Evolutionary conservation across 2,329 filamentous ascomycete species (phyloP).

Genomic region (Fusarium siculi): DNA sequence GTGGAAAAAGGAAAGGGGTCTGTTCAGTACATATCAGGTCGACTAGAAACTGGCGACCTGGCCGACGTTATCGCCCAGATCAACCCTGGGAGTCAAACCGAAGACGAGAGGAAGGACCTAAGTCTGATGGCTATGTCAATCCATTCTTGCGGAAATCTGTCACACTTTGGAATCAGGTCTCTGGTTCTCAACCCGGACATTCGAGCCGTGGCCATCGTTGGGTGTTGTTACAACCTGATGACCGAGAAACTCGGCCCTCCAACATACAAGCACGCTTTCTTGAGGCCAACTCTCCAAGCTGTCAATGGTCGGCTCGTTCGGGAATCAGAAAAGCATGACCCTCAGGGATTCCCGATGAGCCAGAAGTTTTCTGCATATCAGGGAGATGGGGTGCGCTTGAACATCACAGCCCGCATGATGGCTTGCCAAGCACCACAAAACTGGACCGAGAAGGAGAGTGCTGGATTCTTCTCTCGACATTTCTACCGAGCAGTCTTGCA

Average conservation of each 20-base stretch:
- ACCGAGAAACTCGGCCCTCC: constrained; percentile 90
- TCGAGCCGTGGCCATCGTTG: constrained; percentile 91
- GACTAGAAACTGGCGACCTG: constrained; percentile 78
- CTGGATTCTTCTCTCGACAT: constrained; percentile 89
- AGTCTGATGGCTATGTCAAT: constrained; percentile 90
- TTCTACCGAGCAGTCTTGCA: constrained; percentile 93
- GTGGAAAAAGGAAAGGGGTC: constrained; percentile 72
- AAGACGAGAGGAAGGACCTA: constrained; percentile 50
- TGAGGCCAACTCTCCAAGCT: constrained; percentile 75
- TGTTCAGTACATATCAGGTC: constrained; percentile 81
- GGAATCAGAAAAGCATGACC: constrained; percentile 80
- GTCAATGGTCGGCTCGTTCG: constrained; percentile 74
- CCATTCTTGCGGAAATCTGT: constrained; percentile 97
- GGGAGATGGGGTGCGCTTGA: constrained; percentile 78
- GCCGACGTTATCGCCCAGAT: constrained; percentile 73
- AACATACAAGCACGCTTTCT: constrained; percentile 83
- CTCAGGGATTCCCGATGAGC: constrained; percentile 95
- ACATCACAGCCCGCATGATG: constrained; percentile 98
- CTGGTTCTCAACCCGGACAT: constrained; percentile 86
- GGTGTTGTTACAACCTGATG: constrained; percentile 97
- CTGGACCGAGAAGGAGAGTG: constrained; percentile 85
- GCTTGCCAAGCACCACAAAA: constrained; percentile 94
- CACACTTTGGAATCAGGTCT: constrained; percentile 91
- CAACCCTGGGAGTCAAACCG: constrained; percentile 44
- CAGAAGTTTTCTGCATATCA: constrained; percentile 70